Evolutionary conservation across 306 rosid species (phyloP).

Genomic region (Begonia peltatifolia): DNA sequence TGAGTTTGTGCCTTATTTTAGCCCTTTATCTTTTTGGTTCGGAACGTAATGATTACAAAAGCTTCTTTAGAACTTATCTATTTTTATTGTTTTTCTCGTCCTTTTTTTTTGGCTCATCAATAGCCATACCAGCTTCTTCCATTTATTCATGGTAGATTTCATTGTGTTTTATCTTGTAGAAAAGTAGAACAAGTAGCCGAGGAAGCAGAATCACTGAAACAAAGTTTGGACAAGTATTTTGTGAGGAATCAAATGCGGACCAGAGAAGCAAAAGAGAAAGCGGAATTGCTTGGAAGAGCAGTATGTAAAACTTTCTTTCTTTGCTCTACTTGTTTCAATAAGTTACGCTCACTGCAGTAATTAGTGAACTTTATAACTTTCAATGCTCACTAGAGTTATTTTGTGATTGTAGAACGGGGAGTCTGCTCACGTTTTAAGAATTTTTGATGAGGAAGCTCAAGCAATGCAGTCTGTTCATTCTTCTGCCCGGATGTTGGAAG

Average conservation of each 20-base stretch:
- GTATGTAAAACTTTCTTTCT: conserved; percentile 22
- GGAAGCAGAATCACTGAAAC: conserved; percentile 63
- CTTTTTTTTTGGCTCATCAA: too few relatives aligned
- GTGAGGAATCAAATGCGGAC: conserved; percentile 38
- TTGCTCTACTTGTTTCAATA: not conserved
- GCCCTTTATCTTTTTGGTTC: too few relatives aligned
- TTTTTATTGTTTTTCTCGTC: too few relatives aligned
- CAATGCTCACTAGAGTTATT: too few relatives aligned
- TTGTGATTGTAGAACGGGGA: conserved; percentile 50
- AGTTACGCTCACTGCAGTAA: not conserved
- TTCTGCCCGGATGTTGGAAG: conserved; percentile 58
- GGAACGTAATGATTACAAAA: too few relatives aligned
- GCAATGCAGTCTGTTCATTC: conserved; percentile 57
- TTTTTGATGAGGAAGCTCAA: conserved; percentile 70
- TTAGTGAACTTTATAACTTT: too few relatives aligned
- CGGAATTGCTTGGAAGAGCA: conserved; percentile 55
- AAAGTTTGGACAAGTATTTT: conserved; percentile 53
- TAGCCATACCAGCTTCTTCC: too few relatives aligned
- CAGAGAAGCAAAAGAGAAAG: conserved; percentile 67
- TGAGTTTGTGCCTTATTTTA: too few relatives aligned
- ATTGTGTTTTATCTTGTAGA: conserved; percentile 21
- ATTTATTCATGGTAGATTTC: too few relatives aligned
- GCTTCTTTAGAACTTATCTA: too few relatives aligned
- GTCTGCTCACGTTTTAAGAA: conserved; percentile 55
- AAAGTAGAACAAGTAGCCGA: conserved; percentile 80